Evolutionary conservation across 2,329 filamentous ascomycete species (phyloP), one percentile per base, ranked within the genome.

Genomic region (Aspergillus fischeri): DNA sequence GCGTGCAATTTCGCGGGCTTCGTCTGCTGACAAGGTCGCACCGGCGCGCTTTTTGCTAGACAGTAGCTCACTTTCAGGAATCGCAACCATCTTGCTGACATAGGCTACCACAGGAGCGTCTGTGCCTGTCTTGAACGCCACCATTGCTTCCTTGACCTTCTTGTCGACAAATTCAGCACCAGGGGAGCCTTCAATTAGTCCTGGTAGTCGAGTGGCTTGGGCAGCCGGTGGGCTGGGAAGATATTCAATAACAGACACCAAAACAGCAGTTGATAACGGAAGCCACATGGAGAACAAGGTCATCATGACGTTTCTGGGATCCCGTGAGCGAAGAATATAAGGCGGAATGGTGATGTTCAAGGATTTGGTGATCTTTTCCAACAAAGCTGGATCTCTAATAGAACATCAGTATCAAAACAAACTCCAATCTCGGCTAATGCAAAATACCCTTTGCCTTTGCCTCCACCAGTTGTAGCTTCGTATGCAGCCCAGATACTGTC

Each of bases 401-500:
- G 51, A 38, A 58, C 54, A 65, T 72, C 65, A 78, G 77, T 70
- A 72, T 69, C 38, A 24, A 53, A 56, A 21, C 1, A 25, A 14
- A 35, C 8, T 2, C 27, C 8, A 3, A 52, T 53, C 21, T 25
- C 7, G 27, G 59, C 49, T 62, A 51, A 57, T 57, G 70, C 72
- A 72, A 80, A 83, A 73, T 79, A 88, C 85, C 92, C 92, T 74
- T 89, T 94, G 62, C 89, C 90, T 62, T 87, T 87, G 61, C 88
- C 88, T 51, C 90, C 89, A 45, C 92, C 92, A 3, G 86, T 89
- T 0, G 93, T 96, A 45, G 92, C 93, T 66, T 92, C 86, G 71
- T 99, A 99, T 9, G 94, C 90, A 27, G 92, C 92, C 94, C 94
- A 99, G 55, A 99, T 88, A 59, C 92, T 93, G 65, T 97, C 94